Conservation (phyloP, 169 alveolate genomes). For the Plasmodium vivax region DNA sequence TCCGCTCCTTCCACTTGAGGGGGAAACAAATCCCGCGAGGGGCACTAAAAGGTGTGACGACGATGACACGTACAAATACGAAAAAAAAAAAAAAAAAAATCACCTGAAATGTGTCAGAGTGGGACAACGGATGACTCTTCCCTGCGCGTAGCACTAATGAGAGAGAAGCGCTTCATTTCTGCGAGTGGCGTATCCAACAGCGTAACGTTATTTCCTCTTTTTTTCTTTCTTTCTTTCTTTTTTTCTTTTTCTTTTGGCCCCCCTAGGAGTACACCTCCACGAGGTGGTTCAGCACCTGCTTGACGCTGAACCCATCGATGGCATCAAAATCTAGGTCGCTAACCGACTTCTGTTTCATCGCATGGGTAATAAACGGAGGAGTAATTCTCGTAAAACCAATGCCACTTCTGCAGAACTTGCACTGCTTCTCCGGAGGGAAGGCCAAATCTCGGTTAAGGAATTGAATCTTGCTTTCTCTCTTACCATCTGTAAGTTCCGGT, state of each 20-base stretch:
- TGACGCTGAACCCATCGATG: slow-evolving; percentile 37
- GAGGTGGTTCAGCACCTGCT: slow-evolving; percentile 2
- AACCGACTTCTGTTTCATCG: not conserved
- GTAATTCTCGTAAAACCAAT: slow-evolving; percentile 55
- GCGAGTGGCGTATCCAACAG: not conserved
- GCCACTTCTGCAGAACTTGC: slow-evolving; percentile 37
- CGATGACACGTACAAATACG: not conserved
- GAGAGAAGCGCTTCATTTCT: not conserved
- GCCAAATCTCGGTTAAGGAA: slow-evolving; percentile 38
- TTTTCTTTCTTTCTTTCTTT: too few relatives aligned
- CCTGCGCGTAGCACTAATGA: not conserved
- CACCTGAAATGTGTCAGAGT: not conserved
- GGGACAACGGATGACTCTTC: not conserved
- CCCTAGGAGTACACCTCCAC: slow-evolving; percentile 16
- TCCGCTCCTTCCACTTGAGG: not conserved
- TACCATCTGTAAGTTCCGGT: not conserved
- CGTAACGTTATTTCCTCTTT: not conserved
- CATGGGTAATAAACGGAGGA: not conserved
- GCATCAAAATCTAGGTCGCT: slow-evolving; percentile 27
- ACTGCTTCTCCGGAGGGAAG: slow-evolving; percentile 35
- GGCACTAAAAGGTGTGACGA: not conserved
- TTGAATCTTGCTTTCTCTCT: not conserved
- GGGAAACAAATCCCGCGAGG: not conserved
- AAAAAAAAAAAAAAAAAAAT: too few relatives aligned
- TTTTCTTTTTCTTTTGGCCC: not conserved